Conservation (phyloP, 2,329 filamentous ascomycete species). For the Cordyceps sp. region DNA sequence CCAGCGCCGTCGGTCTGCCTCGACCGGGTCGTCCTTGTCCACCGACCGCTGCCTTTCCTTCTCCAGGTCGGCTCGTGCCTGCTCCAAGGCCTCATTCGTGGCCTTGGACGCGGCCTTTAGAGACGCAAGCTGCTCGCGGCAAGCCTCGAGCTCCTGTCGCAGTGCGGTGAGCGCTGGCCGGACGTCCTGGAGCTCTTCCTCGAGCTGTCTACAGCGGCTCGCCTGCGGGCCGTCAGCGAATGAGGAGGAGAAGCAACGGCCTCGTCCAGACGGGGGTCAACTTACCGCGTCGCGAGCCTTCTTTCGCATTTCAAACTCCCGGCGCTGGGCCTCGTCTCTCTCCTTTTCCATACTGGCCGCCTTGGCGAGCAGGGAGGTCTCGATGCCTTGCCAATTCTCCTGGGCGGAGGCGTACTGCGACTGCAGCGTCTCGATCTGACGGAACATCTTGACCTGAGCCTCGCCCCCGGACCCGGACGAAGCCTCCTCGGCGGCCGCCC, state of each 20-base stretch:
- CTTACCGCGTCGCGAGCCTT: slow-evolving; percentile 76
- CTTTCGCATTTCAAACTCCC: slow-evolving; percentile 74
- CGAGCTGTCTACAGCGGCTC: slow-evolving; percentile 44
- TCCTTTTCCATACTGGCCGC: slow-evolving; percentile 73
- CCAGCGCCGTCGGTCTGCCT: slow-evolving; percentile 30
- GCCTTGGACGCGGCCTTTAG: slow-evolving; percentile 50
- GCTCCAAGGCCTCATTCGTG: slow-evolving; percentile 45
- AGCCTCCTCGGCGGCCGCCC: slow-evolving; percentile 73
- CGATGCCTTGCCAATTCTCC: slow-evolving; percentile 96
- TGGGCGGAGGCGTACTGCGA: slow-evolving; percentile 88
- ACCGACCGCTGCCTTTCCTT: slow-evolving; percentile 21
- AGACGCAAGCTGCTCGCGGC: slow-evolving; percentile 40
- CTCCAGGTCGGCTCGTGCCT: slow-evolving; percentile 32
- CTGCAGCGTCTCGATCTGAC: slow-evolving; percentile 90
- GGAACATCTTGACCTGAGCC: slow-evolving; percentile 72
- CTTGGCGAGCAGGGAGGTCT: slow-evolving; percentile 66
- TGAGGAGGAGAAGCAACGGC: background rate
- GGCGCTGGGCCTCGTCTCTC: slow-evolving; percentile 66
- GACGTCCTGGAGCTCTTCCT: slow-evolving; percentile 68
- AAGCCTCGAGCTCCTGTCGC: slow-evolving; percentile 44
- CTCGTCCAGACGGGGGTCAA: slow-evolving; percentile 4
- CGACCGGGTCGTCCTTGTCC: slow-evolving; percentile 16
- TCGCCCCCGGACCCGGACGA: slow-evolving; percentile 70
- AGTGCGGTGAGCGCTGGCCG: slow-evolving; percentile 46
- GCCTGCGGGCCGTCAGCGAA: slow-evolving; percentile 28